Percentiles rank a stretch among this genome's conserved stretches.
Conservation (phyloP, 768 basidiomycete species). For the Fibroporia radiculosa region DNA sequence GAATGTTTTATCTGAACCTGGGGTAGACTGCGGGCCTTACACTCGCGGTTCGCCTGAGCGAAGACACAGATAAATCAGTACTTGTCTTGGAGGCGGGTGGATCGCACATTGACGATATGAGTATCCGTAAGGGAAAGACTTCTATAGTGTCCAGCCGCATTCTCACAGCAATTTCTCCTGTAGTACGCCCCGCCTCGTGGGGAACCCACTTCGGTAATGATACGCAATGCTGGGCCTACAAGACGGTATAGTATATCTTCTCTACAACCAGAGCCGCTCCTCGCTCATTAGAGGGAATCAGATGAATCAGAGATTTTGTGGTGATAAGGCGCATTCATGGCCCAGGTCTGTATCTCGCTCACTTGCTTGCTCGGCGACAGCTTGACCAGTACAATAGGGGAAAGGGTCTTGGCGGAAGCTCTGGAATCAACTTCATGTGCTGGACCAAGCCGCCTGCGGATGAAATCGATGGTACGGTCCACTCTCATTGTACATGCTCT, state of each 20-base stretch:
- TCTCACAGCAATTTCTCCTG: not conserved
- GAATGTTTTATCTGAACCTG: too few species aligned
- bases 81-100: conserved; percentile 29
- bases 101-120: conserved; percentile 10
- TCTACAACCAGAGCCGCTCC: too few species aligned
- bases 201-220: conserved; percentile 15
- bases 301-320: conserved; percentile 9
- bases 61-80: conserved; percentile 29
- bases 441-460: conserved; percentile 17
- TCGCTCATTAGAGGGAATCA: too few species aligned
- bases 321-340: conserved; percentile 7
- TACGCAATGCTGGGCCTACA: conserved; percentile 12
- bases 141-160: too few species aligned
- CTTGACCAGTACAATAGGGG: conserved; percentile 11
- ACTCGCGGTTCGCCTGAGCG: conserved; percentile 31
- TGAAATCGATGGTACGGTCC: conserved; percentile 18
- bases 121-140: conserved; percentile 6
- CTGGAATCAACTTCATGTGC: conserved; percentile 19
- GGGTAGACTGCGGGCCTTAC: conserved; percentile 30
- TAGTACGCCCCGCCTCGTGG: conserved; percentile 14
- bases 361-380: too few species aligned
- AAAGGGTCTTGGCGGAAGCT: conserved; percentile 22
- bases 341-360: too few species aligned
- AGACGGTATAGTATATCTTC: conserved; percentile 13
- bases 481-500: too few species aligned